Evolutionary conservation across 2,329 filamentous ascomycete genomes (phyloP).

Genomic region (Akanthomyces muscarius): DNA sequence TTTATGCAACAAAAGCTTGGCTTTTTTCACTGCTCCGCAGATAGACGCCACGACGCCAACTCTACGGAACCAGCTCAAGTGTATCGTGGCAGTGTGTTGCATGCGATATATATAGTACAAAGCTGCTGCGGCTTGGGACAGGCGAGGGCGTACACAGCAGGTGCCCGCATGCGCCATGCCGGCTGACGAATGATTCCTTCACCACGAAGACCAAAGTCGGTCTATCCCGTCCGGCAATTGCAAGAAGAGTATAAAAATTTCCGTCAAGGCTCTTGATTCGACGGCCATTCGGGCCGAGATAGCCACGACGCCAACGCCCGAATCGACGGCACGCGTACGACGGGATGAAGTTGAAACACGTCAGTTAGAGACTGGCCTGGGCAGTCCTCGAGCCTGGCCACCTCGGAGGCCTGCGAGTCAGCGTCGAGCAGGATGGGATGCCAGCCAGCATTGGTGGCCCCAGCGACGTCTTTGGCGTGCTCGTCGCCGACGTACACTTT

Average conservation of each 20-base stretch:
- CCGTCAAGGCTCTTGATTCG: neutral
- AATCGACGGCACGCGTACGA: conserved; percentile 21
- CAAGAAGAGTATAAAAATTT: neutral
- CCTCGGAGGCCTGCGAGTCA: conserved; percentile 2
- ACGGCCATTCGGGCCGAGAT: neutral
- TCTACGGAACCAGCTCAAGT: neutral
- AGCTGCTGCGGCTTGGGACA: neutral
- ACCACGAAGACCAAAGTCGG: neutral
- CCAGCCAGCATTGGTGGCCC: conserved; percentile 33
- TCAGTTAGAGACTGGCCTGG: conserved; percentile 13
- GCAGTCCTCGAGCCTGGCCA: conserved; percentile 17
- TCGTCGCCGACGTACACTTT: conserved; percentile 55
- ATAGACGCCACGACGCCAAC: neutral
- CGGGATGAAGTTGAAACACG: conserved; percentile 16
- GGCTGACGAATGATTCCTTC: neutral
- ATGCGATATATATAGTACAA: neutral
- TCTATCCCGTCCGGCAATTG: neutral
- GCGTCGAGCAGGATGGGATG: conserved; percentile 23
- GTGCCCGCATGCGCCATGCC: neutral
- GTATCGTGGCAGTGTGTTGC: neutral
- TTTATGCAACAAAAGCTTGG: neutral
- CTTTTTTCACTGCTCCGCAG: neutral
- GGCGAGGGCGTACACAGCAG: neutral
- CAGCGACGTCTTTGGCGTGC: conserved; percentile 45
- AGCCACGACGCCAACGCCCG: conserved; percentile 12